Evolutionary conservation across 495 filamentous ascomycete genomes (phyloP), one percentile per base, ranked within the genome.

Genomic region (Trichoderma reesei): DNA sequence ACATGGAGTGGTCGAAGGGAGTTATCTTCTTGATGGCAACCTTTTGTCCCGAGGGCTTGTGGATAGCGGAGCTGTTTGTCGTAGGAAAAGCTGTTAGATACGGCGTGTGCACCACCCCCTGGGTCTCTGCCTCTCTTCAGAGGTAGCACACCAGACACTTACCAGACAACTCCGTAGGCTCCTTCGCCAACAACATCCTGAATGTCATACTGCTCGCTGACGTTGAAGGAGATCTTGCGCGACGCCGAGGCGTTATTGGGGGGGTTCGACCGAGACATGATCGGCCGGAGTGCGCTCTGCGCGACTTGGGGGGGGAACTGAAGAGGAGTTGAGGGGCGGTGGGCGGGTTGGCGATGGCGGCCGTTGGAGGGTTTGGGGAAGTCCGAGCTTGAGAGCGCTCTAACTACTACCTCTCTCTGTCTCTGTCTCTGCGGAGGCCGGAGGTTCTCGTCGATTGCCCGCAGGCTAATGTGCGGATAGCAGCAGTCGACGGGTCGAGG

Each of bases 1-100:
- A 98, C 93, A 97, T 98, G 70, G 91, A 96, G 73, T 98, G 93
- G 68, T 98, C 94, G 78, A 98, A 98, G 0, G 94, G 95, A 1
- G 92, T 97, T 70, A 99, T 99, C 83, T 99, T 99, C 82, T 99
- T 99, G 80, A 99, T 99, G 37, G 95, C 95, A 61, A 99, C 95
- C 79, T 97, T 98, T 78, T 99, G 95, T 67, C 91, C 87, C 3
- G 95, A 98, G 5, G 95, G 95, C 80, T 98, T 98, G 80, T 99
- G 95, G 66, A 98, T 86, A 36, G 95, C 95, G 60, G 95, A 99
- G 79, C 92, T 96, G 68, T 66, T 66, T 65, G 9, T 18, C 1
- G 8, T 13, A 41, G 26, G 74, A 68, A 76, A 66, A 51, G 65
- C 59, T 9, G 62, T 70, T 67, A 70, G 65, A 56, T 68, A 62